A percentile compares a stretch with the other conserved stretches of the same genome.
Evolutionary conservation across 2,329 filamentous ascomycete genomes (phyloP).

Genomic region (Macrophomina phaseolina): DNA sequence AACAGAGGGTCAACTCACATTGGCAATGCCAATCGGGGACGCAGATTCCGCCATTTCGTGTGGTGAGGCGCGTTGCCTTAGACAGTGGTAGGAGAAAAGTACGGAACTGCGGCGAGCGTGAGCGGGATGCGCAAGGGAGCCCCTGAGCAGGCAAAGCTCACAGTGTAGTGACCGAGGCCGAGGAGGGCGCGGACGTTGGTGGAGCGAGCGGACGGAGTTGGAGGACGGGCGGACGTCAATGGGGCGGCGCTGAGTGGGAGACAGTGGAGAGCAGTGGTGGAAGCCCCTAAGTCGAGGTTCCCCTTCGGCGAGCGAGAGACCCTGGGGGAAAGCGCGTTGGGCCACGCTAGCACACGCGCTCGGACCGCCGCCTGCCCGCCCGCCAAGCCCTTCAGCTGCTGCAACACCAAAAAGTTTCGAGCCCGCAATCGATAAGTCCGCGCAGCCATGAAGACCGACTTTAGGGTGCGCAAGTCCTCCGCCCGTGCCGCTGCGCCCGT

Average conservation of each 20-base stretch:
- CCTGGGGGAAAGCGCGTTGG: slow-evolving; percentile 23
- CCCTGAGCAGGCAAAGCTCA: slow-evolving; percentile 24
- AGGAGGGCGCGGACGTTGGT: background rate
- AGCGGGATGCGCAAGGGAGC: slow-evolving; percentile 17
- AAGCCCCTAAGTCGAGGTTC: slow-evolving; percentile 29
- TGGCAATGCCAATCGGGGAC: slow-evolving; percentile 75
- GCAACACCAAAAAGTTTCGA: slow-evolving; percentile 42
- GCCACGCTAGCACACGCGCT: slow-evolving; percentile 27
- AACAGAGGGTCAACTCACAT: slow-evolving; percentile 58
- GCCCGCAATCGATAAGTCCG: slow-evolving; percentile 24
- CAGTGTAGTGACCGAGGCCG: slow-evolving; percentile 6
- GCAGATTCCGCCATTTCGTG: slow-evolving; percentile 66
- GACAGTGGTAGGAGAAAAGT: slow-evolving; percentile 11
- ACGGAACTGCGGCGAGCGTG: slow-evolving; percentile 21
- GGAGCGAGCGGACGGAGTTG: slow-evolving; percentile 27
- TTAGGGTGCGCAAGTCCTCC: slow-evolving; percentile 69
- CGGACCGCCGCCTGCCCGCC: slow-evolving; percentile 1
- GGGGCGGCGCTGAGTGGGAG: slow-evolving; percentile 17
- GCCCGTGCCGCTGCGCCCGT: background rate
- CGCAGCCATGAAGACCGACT: slow-evolving; percentile 92
- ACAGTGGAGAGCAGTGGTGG: slow-evolving; percentile 24
- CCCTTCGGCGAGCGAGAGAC: slow-evolving; percentile 26
- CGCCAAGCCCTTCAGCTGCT: slow-evolving; percentile 12
- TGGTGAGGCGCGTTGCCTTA: slow-evolving; percentile 27
- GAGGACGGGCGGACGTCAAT: slow-evolving; percentile 19